These are phyloP conservation scores for Panicum miliaceum DNA, from an alignment of 176 grass and related monocot genomes.

Conservation along the genomic window DNA sequence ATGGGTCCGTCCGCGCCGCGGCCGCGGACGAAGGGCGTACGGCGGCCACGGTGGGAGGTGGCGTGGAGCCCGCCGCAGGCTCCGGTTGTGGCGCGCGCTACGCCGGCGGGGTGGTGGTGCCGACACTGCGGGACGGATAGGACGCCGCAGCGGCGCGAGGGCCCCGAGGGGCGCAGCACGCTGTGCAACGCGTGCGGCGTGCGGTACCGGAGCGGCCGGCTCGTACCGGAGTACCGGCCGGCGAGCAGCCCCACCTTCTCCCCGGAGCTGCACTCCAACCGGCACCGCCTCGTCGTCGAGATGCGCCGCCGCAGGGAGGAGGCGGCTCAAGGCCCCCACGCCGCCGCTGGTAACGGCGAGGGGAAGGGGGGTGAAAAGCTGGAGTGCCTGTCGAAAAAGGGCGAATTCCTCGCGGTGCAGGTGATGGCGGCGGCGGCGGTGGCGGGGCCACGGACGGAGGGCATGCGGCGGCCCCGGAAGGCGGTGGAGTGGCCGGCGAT, in stretches of 20 bases:
- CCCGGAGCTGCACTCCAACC: conserved; percentile 56
- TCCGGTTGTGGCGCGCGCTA: neutral
- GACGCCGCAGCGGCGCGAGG: conserved; percentile 66
- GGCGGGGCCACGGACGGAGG: conserved; percentile 43
- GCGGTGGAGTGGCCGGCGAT: neutral
- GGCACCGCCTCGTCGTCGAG: conserved; percentile 45
- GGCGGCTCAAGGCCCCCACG: neutral
- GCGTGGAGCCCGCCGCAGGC: conserved; percentile 1
- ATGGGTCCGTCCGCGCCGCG: conserved; percentile 40
- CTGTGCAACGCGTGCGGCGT: conserved; percentile 82
- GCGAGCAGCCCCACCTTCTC: conserved; percentile 60
- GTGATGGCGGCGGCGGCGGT: conserved; percentile 24
- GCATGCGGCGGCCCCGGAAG: conserved; percentile 2
- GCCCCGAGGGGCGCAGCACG: conserved; percentile 52
- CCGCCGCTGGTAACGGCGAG: conserved; percentile 35
- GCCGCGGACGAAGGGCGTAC: conserved; percentile 30
- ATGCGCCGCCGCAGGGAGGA: conserved; percentile 20
- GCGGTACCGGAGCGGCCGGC: conserved; percentile 45
- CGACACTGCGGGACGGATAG: conserved; percentile 51
- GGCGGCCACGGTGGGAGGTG: neutral
- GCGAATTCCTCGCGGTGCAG: conserved; percentile 42
- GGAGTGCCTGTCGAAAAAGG: conserved; percentile 52
- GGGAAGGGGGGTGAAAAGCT: conserved; percentile 46
- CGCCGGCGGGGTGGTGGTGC: neutral
- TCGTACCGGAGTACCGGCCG: conserved; percentile 70